A percentile compares a stretch with the other conserved stretches of the same genome.
Evolutionary conservation across 2,329 filamentous ascomycete genomes (phyloP).

Genomic region (Chrysosporium keratinophilum): DNA sequence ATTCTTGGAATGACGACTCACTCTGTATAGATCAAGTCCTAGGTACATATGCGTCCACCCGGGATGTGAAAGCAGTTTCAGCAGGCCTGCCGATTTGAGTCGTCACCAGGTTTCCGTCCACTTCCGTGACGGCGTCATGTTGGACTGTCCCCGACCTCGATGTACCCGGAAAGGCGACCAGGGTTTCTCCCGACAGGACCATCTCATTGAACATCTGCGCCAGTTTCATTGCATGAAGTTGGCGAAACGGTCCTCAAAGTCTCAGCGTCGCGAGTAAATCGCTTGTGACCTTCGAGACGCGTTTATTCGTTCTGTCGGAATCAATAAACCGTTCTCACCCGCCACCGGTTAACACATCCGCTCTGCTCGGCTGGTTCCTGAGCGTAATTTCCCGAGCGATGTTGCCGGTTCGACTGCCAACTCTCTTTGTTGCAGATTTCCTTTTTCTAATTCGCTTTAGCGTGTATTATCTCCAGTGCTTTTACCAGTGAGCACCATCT

Average conservation of each 20-base stretch:
- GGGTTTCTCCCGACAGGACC: conserved; percentile 49
- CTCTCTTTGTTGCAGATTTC: neutral
- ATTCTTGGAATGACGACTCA: neutral
- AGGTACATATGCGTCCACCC: conserved; percentile 19
- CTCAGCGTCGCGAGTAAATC: conserved; percentile 3
- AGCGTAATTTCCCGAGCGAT: neutral
- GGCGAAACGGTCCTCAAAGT: conserved; percentile 31
- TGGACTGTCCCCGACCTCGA: conserved; percentile 36
- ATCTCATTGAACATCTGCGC: conserved; percentile 48
- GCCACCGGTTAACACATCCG: neutral
- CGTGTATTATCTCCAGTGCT: conserved; percentile 2
- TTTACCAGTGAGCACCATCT: conserved; percentile 5
- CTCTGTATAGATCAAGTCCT: conserved; percentile 10
- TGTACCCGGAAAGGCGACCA: conserved; percentile 39
- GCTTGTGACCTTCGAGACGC: neutral
- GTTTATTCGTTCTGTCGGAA: neutral
- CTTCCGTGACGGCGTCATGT: conserved; percentile 27
- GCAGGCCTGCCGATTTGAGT: conserved; percentile 40
- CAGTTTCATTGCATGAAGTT: conserved; percentile 45
- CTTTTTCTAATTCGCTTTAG: neutral
- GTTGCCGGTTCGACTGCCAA: neutral
- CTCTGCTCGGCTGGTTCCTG: conserved; percentile 8
- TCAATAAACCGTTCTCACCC: neutral
- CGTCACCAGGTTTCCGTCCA: conserved; percentile 42
- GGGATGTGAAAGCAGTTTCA: conserved; percentile 30